Conservation (phyloP, 352 stramenopile species). For the Phytopythium litorale region DNA sequence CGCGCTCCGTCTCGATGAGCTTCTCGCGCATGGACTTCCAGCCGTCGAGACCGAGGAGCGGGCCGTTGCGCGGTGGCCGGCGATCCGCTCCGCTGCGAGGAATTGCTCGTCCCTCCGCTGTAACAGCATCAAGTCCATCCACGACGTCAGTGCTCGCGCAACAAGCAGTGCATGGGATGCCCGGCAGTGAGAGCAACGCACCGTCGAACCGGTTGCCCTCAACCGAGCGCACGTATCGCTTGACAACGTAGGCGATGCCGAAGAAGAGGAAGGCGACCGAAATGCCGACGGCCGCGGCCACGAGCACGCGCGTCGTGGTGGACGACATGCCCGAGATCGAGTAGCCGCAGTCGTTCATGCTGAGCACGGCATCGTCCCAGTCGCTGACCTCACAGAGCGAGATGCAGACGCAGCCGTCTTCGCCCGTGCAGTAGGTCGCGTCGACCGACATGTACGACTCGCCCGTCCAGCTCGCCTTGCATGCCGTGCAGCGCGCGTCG, state of each 20-base stretch:
- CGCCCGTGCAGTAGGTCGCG: constrained; percentile 28
- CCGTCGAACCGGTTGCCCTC: background rate
- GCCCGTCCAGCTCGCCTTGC: constrained; percentile 22
- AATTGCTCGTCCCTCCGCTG: background rate
- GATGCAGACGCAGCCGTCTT: constrained; percentile 34
- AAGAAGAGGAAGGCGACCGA: constrained; percentile 7
- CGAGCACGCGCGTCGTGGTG: constrained; percentile 18
- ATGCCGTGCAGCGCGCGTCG: constrained; percentile 30
- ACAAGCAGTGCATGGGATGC: background rate
- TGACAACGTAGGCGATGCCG: constrained; percentile 3
- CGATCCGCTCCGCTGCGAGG: background rate
- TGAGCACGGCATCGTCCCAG: constrained; percentile 22
- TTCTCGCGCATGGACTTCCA: constrained; percentile 54
- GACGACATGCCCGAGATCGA: constrained; percentile 8
- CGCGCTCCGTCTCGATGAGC: constrained; percentile 33
- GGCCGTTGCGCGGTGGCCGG: constrained; percentile 15
- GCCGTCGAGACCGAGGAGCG: constrained; percentile 29
- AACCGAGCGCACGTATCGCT: constrained; percentile 2
- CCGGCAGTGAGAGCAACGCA: background rate
- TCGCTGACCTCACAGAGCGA: constrained; percentile 29
- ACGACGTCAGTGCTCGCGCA: background rate
- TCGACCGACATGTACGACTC: constrained; percentile 23
- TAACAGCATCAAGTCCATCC: background rate
- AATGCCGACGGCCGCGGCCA: constrained; percentile 22
- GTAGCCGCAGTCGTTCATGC: constrained; percentile 15